A percentile compares a stretch with the other conserved stretches of the same genome.
phyloP scores from a whole-genome alignment of 1,284 basidiomycete genomes.

The Cutaneotrichosporon daszewskae region DNA sequence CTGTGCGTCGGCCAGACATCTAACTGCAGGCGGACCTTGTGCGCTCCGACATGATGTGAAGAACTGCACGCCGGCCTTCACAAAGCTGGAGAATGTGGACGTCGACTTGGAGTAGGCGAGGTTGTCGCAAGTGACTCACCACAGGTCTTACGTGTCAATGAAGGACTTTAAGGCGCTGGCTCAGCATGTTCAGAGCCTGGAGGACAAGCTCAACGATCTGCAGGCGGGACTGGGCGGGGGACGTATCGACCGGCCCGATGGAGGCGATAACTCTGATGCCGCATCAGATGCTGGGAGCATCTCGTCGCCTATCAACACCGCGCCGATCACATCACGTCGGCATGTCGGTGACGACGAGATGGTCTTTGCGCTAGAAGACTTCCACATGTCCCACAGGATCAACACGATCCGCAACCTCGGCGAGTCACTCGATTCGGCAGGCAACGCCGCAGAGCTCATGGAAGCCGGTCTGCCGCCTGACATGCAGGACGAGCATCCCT shows the following conservation, averaged over 20 bases:
- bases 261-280: no score
- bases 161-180: slow-evolving; percentile 10
- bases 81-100: slow-evolving; percentile 10
- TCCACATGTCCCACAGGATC: slow-evolving; percentile 17
- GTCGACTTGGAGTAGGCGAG: no score
- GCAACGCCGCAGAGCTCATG: background rate
- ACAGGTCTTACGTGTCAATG: slow-evolving; percentile 4
- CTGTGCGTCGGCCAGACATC: background rate
- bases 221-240: slow-evolving; percentile 1
- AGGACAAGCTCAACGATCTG: slow-evolving; percentile 7
- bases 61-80: slow-evolving; percentile 12
- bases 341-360: slow-evolving; percentile 19
- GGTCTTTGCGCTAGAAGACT: slow-evolving; percentile 19
- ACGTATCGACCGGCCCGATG: background rate
- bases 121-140: no score
- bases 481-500: slow-evolving; percentile 7
- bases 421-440: slow-evolving; percentile 3
- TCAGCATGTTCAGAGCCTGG: slow-evolving; percentile 3
- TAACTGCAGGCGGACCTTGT: slow-evolving; percentile 16
- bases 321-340: slow-evolving; percentile 9
- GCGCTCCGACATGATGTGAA: slow-evolving; percentile 15
- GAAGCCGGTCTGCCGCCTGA: background rate
- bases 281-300: no score
- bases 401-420: slow-evolving; percentile 18
- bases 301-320: no score